Conservation (phyloP, 1,139 yeast genomes). For the Geotrichum carabidarum region DNA sequence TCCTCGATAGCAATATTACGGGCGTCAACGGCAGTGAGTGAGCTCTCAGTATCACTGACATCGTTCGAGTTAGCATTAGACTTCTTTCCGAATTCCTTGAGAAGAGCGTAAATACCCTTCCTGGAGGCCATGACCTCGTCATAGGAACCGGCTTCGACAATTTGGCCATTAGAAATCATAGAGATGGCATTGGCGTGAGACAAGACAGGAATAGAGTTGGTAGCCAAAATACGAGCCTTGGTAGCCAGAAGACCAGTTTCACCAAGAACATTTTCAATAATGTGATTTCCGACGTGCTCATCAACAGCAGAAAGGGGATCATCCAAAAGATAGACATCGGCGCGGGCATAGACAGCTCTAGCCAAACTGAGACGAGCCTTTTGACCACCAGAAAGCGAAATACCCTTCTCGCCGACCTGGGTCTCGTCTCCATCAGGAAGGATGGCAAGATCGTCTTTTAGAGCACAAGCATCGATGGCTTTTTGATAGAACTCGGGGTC, state of each 20-base stretch:
- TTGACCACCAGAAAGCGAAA: constrained; percentile 85
- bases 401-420: constrained; percentile 86
- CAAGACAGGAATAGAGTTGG: constrained; percentile 72
- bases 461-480: constrained; percentile 74
- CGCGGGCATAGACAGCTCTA: constrained; percentile 79
- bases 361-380: constrained; percentile 83
- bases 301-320: constrained; percentile 81
- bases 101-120: constrained; percentile 30
- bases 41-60: background rate
- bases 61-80: constrained; percentile 2
- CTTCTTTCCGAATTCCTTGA: constrained; percentile 35
- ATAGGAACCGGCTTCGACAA: constrained; percentile 42
- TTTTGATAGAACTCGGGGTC: constrained; percentile 64
- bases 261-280: constrained; percentile 56
- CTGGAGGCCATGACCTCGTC: constrained; percentile 27
- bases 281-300: constrained; percentile 72
- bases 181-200: constrained; percentile 59
- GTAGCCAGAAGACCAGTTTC: constrained; percentile 58
- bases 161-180: constrained; percentile 53
- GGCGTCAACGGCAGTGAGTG: background rate
- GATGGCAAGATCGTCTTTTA: constrained; percentile 59
- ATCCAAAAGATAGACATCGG: constrained; percentile 74
- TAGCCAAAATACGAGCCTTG: constrained; percentile 74
- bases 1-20: constrained; percentile 11
- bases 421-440: constrained; percentile 82